Conservation (phyloP, 495 filamentous ascomycete genomes). For the Entonaema liquescens region DNA sequence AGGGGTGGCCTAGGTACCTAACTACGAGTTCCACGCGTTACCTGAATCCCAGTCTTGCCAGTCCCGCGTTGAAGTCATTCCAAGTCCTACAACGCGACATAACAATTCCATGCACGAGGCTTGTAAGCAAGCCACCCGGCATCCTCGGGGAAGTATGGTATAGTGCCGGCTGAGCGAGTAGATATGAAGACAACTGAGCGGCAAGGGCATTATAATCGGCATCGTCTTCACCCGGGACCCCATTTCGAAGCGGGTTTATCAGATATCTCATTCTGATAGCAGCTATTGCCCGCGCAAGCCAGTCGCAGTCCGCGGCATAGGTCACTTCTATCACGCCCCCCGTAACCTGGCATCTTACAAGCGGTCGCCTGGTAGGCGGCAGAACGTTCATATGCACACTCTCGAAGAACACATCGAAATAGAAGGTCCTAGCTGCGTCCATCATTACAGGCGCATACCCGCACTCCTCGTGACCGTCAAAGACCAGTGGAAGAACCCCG, state of each 20-base stretch:
- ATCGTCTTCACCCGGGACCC: not conserved
- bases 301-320: not conserved
- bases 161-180: not conserved
- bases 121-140: not conserved
- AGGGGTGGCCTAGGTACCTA: too few relatives aligned
- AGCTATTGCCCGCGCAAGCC: not conserved
- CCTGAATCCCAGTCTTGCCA: not conserved
- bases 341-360: not conserved
- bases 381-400: not conserved
- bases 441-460: not conserved
- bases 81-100: not conserved
- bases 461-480: not conserved
- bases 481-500: not conserved
- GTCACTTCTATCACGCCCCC: not conserved
- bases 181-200: not conserved
- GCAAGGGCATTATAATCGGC: not conserved
- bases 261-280: not conserved
- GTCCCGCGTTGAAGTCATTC: not conserved
- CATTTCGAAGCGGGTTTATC: not conserved
- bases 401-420: slow-evolving; percentile 1
- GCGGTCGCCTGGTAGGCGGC: not conserved
- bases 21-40: not conserved
- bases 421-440: not conserved
- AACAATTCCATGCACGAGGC: not conserved
- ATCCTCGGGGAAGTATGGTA: not conserved